Evolutionary conservation across 2,329 filamentous ascomycete species (phyloP).

Genomic region (Pseudocercospora musae): DNA sequence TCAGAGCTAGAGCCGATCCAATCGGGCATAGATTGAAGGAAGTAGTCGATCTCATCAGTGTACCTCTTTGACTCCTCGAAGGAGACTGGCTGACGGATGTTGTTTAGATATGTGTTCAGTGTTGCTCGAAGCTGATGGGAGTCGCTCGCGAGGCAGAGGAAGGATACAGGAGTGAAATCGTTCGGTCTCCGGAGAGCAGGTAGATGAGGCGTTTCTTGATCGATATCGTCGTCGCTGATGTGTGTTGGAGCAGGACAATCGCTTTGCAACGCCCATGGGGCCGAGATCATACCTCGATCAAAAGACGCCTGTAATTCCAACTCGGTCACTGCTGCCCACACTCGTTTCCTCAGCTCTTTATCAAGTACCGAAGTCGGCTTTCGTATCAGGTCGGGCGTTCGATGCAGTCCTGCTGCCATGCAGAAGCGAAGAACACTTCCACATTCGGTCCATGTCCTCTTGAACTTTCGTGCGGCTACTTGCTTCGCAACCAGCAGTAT

Average conservation of each 20-base stretch:
- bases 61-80: constrained; percentile 34
- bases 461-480: constrained; percentile 51
- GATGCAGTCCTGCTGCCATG: constrained; percentile 54
- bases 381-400: constrained; percentile 42
- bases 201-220: constrained; percentile 23
- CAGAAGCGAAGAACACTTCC: constrained; percentile 52
- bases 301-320: constrained; percentile 56
- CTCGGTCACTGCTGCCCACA: constrained; percentile 58
- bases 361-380: constrained; percentile 43
- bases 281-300: constrained; percentile 53
- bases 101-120: constrained; percentile 33
- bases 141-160: constrained; percentile 24
- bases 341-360: constrained; percentile 52
- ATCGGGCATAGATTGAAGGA: constrained; percentile 27
- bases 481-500: constrained; percentile 51
- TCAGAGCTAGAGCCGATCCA: constrained; percentile 19
- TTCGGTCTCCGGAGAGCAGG: constrained; percentile 18
- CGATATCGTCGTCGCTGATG: constrained; percentile 50
- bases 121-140: constrained; percentile 27
- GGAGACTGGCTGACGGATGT: constrained; percentile 28
- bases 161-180: constrained; percentile 31
- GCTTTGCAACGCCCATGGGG: constrained; percentile 43
- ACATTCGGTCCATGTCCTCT: constrained; percentile 52
- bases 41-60: constrained; percentile 33
- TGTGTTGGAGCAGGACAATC: constrained; percentile 51